phyloP scores from a whole-genome alignment of 2,329 filamentous ascomycete genomes.

The Verticillium dahliae region DNA sequence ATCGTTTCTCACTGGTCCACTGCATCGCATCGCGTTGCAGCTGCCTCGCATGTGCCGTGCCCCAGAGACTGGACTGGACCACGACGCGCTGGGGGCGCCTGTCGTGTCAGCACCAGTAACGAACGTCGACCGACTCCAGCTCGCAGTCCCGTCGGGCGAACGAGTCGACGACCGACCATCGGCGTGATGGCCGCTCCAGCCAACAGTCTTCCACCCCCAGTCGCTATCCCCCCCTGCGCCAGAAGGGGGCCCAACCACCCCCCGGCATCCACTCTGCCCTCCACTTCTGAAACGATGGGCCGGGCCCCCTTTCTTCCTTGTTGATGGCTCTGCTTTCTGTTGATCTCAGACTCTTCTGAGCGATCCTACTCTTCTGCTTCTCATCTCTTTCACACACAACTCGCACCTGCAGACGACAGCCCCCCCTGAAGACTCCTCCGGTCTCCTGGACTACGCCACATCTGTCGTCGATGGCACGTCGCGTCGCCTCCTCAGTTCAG shows the following conservation, averaged over 20 bases:
- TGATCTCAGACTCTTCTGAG: neutral
- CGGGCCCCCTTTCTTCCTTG: slow-evolving; percentile 7
- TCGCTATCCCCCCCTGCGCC: too few relatives aligned
- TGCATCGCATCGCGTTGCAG: neutral
- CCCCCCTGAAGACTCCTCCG: neutral
- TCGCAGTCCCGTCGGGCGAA: neutral
- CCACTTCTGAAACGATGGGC: slow-evolving; percentile 13
- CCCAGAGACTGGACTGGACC: neutral
- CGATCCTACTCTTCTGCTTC: neutral
- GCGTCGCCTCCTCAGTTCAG: neutral
- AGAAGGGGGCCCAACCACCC: slow-evolving; percentile 3
- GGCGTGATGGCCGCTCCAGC: neutral
- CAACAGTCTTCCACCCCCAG: neutral
- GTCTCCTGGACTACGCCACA: neutral
- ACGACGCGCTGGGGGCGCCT: neutral
- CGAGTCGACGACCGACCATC: neutral
- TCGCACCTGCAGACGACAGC: neutral
- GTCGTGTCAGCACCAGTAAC: neutral
- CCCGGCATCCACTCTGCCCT: neutral
- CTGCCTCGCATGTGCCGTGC: neutral
- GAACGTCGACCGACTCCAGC: neutral
- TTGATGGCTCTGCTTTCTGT: neutral
- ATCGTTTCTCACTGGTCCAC: neutral
- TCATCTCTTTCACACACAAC: neutral
- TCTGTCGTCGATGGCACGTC: neutral